phyloP scores from a whole-genome alignment of 2,329 filamentous ascomycete species.

The Tolypocladium cylindrosporum region DNA sequence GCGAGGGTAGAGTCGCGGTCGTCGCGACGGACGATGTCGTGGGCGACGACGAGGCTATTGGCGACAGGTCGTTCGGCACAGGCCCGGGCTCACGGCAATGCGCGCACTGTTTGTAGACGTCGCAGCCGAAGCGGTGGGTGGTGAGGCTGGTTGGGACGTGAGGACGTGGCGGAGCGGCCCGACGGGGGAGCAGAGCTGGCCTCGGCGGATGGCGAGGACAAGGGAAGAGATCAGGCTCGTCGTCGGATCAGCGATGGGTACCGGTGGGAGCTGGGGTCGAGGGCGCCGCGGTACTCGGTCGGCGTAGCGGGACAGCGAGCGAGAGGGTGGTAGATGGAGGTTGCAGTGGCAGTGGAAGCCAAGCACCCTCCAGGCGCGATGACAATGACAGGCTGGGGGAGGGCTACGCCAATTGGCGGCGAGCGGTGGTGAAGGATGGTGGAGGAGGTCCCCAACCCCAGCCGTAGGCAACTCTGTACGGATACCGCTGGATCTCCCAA shows the following conservation, averaged over 20 bases:
- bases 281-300: background rate
- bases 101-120: background rate
- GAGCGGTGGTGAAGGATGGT: slow-evolving; percentile 3
- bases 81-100: background rate
- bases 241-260: background rate
- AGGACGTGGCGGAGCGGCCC: background rate
- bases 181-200: background rate
- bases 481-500: background rate
- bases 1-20: background rate
- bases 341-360: slow-evolving; percentile 3
- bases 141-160: background rate
- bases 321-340: slow-evolving; percentile 1
- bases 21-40: background rate
- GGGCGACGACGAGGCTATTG: background rate
- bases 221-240: background rate
- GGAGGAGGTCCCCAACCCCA: background rate
- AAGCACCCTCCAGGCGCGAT: background rate
- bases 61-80: background rate
- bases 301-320: background rate
- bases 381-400: slow-evolving; percentile 8
- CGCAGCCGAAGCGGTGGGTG: background rate
- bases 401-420: slow-evolving; percentile 8
- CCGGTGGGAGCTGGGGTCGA: background rate
- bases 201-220: background rate
- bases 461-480: background rate